phyloP scores from a whole-genome alignment of 2,329 filamentous ascomycete genomes.

The Thyridium curvatum region DNA sequence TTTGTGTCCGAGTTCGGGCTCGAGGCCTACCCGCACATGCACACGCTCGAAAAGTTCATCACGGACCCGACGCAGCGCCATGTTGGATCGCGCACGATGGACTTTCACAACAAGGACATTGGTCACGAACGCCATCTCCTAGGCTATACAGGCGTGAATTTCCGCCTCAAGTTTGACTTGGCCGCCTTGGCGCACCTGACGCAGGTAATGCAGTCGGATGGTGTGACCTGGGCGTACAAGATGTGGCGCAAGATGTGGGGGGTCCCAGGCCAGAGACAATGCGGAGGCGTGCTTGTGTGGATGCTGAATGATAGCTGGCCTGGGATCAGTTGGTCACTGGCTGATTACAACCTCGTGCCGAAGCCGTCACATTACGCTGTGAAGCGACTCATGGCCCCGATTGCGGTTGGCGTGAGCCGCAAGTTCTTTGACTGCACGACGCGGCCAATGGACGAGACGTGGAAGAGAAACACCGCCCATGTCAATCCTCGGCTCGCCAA shows the following conservation, averaged over 20 bases:
- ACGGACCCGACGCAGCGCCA: slow-evolving; percentile 44
- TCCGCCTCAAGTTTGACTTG: slow-evolving; percentile 41
- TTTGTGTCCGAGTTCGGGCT: slow-evolving; percentile 80
- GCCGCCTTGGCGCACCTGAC: slow-evolving; percentile 47
- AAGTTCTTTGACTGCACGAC: slow-evolving; percentile 35
- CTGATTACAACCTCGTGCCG: slow-evolving; percentile 56
- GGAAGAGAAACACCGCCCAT: slow-evolving; percentile 58
- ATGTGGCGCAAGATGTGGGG: slow-evolving; percentile 56
- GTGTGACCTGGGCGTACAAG: slow-evolving; percentile 38
- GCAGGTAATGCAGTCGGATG: slow-evolving; percentile 44
- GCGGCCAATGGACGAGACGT: slow-evolving; percentile 22
- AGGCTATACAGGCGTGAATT: slow-evolving; percentile 68
- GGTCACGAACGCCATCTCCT: slow-evolving; percentile 66
- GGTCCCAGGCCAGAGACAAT: slow-evolving; percentile 38
- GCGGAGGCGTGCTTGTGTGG: slow-evolving; percentile 49
- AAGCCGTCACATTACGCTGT: slow-evolving; percentile 49
- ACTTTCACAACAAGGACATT: slow-evolving; percentile 77
- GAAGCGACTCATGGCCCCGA: slow-evolving; percentile 48
- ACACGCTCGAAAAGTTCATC: slow-evolving; percentile 63
- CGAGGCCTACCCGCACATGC: slow-evolving; percentile 70
- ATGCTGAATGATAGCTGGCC: slow-evolving; percentile 69
- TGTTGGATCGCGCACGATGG: slow-evolving; percentile 64
- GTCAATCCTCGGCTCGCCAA: slow-evolving; percentile 31
- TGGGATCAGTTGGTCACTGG: slow-evolving; percentile 58
- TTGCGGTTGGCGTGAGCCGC: slow-evolving; percentile 51